Evolutionary conservation across 768 basidiomycete species (phyloP), one percentile per base, ranked within the genome.

Genomic region (Leccinellum albellum): DNA sequence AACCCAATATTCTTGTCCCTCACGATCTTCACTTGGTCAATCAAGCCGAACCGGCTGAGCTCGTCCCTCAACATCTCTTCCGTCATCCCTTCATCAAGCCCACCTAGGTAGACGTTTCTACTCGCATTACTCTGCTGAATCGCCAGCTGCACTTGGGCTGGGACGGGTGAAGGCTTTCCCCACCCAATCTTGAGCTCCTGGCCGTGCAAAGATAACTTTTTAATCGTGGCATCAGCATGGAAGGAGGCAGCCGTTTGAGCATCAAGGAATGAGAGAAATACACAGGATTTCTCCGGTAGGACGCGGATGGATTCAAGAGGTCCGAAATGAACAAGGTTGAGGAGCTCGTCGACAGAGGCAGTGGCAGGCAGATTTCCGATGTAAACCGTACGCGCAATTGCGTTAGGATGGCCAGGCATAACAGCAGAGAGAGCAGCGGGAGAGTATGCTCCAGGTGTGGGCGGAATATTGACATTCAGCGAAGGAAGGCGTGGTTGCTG

Each of bases 21-120:
- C 51, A 98, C 97, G 68, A 99, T 98, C 83, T 99, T 99, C 71
- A 99, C 95, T 72, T 98, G 96, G 74, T 99, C 97, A 66, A 99
- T 98, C 28, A 96, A 79, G 21, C 97, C 97, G 67, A 96, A 99
- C 44, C 89, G 82, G 66, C 88, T 87, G 23, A 98, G 78, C 69
- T 98, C 94, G 60, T 98, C 94, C 32, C 96, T 77, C 31, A 99
- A 77, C 74, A 86, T 85, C 74, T 95, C 91, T 77, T 98, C 97
- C 1, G 92, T 96, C 78, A 87, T 85, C 51, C 76, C 79, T 74
- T 95, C 92, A 42, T 96, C 94, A 40, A 99, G 77, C 17, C 93
- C 93, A 44, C 97, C 97, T 17, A 99, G 81, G 68, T 98, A 99
- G 56, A 99, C 97, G 66, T 98, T 99, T 63, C 97, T 77, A 63